These are phyloP conservation scores for Lichtheimia hyalospora DNA, from an alignment of 371 early-diverging fungal species.

Conservation along the genomic window DNA sequence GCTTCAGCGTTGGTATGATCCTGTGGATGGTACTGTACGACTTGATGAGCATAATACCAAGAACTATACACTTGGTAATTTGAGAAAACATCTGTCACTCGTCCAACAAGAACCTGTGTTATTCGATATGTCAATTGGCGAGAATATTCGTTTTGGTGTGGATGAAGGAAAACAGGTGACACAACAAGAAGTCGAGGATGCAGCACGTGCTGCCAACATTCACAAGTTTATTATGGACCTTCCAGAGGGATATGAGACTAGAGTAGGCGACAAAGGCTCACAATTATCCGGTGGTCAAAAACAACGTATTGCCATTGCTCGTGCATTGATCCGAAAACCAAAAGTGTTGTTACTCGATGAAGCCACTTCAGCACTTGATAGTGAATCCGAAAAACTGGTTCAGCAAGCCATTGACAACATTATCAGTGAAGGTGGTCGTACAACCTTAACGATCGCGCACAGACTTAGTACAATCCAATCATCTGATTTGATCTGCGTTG, in stretches of 20 bases:
- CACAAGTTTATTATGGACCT: constrained; percentile 70
- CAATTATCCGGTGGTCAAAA: constrained; percentile 34
- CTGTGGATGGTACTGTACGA: constrained; percentile 51
- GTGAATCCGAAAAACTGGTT: constrained; percentile 84
- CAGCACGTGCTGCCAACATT: constrained; percentile 68
- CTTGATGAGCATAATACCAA: constrained; percentile 69
- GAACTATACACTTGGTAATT: constrained; percentile 53
- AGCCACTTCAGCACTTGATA: constrained; percentile 91
- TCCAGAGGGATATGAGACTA: constrained; percentile 77
- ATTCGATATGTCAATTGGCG: constrained; percentile 73
- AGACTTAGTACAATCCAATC: constrained; percentile 64
- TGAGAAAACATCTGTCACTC: too few species aligned
- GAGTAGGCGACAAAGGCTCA: constrained; percentile 71
- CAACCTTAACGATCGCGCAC: constrained; percentile 69
- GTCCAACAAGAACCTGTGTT: constrained; percentile 88
- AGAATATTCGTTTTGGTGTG: constrained; percentile 75
- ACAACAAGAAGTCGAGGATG: constrained; percentile 57
- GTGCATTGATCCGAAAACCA: constrained; percentile 79
- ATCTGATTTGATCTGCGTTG: constrained; percentile 77
- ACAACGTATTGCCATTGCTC: constrained; percentile 36
- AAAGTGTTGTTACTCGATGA: constrained; percentile 91
- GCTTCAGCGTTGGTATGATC: constrained; percentile 87
- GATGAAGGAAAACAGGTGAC: constrained; percentile 45
- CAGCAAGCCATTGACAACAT: constrained; percentile 83
- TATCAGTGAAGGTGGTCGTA: constrained; percentile 52